A percentile compares a stretch with the other conserved stretches of the same genome.
These are phyloP conservation scores for Saturnispora quitensis DNA, from an alignment of 805 yeast species.

Conservation along the genomic window DNA sequence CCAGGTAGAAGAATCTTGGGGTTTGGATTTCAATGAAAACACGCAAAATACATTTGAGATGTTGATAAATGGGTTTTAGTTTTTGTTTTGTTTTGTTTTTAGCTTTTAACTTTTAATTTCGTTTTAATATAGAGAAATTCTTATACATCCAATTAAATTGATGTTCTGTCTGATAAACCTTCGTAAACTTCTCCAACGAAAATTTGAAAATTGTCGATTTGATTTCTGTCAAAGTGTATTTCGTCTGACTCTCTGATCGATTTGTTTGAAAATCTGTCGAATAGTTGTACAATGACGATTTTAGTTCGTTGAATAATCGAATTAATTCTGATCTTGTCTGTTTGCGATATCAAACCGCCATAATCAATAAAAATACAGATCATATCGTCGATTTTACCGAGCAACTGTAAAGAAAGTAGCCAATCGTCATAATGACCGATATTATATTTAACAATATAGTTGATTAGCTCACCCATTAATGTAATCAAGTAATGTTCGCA, in stretches of 20 bases:
- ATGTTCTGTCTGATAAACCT: constrained; percentile 28
- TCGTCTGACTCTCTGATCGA: background rate
- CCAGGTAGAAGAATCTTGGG: constrained; percentile 25
- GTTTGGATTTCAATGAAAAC: constrained; percentile 15
- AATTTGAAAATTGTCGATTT: constrained; percentile 16
- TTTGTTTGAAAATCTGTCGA: constrained; percentile 21
- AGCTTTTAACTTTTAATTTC: background rate
- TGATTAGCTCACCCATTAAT: constrained; percentile 59
- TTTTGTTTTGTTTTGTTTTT: background rate
- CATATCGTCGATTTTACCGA: constrained; percentile 26
- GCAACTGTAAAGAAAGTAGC: constrained; percentile 15
- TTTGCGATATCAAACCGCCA: constrained; percentile 17
- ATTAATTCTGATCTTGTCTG: constrained; percentile 28
- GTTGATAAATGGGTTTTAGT: constrained; percentile 6
- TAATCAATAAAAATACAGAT: constrained; percentile 25
- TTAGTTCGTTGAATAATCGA: constrained; percentile 26
- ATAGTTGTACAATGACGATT: constrained; percentile 20
- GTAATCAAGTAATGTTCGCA: constrained; percentile 54
- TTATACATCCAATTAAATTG: constrained; percentile 14
- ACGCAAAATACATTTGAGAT: constrained; percentile 5
- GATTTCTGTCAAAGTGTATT: constrained; percentile 4
- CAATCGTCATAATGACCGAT: constrained; percentile 19
- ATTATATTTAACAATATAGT: constrained; percentile 39
- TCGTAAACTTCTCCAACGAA: constrained; percentile 29
- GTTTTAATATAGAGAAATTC: background rate